phyloP scores from a whole-genome alignment of 2,329 filamentous ascomycete species.

The Venturiaceae sp. region DNA sequence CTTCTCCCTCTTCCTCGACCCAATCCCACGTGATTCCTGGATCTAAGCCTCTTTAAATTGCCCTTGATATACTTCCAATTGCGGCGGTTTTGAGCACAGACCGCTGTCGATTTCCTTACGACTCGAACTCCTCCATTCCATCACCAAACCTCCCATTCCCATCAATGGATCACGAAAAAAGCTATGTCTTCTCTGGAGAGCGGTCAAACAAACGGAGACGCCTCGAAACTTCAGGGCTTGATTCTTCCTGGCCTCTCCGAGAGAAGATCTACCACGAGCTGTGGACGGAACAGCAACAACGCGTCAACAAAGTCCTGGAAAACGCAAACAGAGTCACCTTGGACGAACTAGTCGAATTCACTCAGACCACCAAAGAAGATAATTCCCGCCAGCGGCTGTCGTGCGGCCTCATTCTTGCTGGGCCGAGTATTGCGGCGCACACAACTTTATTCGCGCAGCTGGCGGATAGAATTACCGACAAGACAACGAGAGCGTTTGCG shows the following conservation, averaged over 20 bases:
- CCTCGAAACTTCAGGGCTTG: conserved; percentile 24
- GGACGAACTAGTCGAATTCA: conserved; percentile 26
- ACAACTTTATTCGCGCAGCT: conserved; percentile 65
- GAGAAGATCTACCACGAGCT: conserved; percentile 50
- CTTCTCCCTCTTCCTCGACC: not conserved
- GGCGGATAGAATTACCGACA: conserved; percentile 31
- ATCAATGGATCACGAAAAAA: conserved; percentile 38
- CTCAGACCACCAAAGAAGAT: conserved; percentile 17
- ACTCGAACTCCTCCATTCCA: not conserved
- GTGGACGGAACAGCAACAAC: conserved; percentile 55
- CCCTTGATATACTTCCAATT: not conserved
- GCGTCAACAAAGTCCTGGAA: conserved; percentile 41
- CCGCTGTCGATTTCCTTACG: not conserved
- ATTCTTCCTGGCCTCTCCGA: conserved; percentile 37
- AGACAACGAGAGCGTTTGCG: conserved; percentile 47
- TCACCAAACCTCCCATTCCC: not conserved
- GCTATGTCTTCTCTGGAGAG: conserved; percentile 32
- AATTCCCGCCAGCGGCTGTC: conserved; percentile 42
- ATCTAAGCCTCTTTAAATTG: not conserved
- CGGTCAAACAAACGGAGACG: conserved; percentile 29
- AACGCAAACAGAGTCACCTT: conserved; percentile 29
- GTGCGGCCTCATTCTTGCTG: conserved; percentile 64
- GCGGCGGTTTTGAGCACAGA: not conserved
- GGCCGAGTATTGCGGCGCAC: conserved; percentile 69
- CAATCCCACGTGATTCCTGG: not conserved